Evolutionary conservation across 352 stramenopile species (phyloP), one percentile per base, ranked within the genome.

Genomic region (Globisporangium uncinulatum): DNA sequence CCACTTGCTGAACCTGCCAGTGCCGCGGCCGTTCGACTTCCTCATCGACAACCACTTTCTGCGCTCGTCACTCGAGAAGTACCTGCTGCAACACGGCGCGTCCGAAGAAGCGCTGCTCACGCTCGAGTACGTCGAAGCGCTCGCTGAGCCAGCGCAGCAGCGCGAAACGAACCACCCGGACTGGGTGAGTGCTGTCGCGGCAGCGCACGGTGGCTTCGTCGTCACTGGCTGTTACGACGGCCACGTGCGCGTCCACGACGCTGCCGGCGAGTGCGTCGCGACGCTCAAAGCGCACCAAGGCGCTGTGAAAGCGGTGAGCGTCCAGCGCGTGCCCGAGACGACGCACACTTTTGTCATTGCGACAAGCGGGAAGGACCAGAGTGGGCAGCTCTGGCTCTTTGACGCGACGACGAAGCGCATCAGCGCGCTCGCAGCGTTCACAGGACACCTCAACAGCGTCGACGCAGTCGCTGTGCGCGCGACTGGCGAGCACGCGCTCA

Each of bases 201-300:
- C 72, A 24, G 67, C 65, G 32, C 60, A 39, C 34, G 10, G 65
- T 20, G 61, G 76, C 7, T 45, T 85, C n/a, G 62, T 95, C 32
- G 82, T 85, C 52, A 94, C 85, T 7, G 83, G 84, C 37, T 94
- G 86, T 70, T 96, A 95, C 65, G 87, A 95, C 52, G 86, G 86
- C 31, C 70, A 89, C 36, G 61, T 96, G 53, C 81, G 87, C 50
- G 77, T 95, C 41, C 92, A 93, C 65, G 73, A 90, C 62, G 55
- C 57, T 3, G 61, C 44, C 24, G 73, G 72, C 43, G 75, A 86
- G 39, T 76, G 63, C 48, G 65, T 83, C 49, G 71, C 78, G 24
- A 75, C 76, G 11, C 64, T 87, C 45, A 92, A 90, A 69, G 84
- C 82, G 17, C 84, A 94, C 61, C 73, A 91, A 11, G 83, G 78